Evolutionary conservation across 805 yeast species (phyloP).

Genomic region (Torulaspora quercuum): DNA sequence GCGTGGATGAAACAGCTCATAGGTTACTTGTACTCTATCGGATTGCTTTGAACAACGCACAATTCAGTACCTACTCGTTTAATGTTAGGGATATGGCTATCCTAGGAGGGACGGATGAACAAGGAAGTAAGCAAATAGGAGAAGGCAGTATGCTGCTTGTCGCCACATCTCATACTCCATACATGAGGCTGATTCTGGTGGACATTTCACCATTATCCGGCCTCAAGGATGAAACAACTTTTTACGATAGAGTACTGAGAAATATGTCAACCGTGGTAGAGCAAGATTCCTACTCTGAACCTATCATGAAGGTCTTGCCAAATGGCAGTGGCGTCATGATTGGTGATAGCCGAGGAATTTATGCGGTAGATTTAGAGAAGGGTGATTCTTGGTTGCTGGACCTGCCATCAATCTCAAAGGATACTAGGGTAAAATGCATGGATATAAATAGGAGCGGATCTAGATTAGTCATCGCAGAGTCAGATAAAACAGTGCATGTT

Average conservation of each 20-base stretch:
- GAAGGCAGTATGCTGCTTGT: constrained; percentile 43
- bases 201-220: constrained; percentile 37
- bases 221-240: constrained; percentile 7
- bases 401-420: constrained; percentile 35
- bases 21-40: constrained; percentile 7
- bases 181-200: constrained; percentile 61
- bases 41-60: constrained; percentile 68
- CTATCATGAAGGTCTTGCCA: constrained; percentile 23
- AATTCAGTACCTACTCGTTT: constrained; percentile 62
- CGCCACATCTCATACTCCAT: constrained; percentile 77
- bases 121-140: background rate
- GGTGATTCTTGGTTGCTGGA: constrained; percentile 30
- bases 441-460: constrained; percentile 15
- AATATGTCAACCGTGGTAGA: constrained; percentile 32
- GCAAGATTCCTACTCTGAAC: constrained; percentile 33
- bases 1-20: constrained; percentile 2
- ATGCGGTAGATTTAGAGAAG: constrained; percentile 28
- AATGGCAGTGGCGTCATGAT: constrained; percentile 24
- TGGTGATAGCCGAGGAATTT: constrained; percentile 30
- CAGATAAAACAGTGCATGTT: constrained; percentile 18
- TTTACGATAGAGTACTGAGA: constrained; percentile 28
- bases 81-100: constrained; percentile 29
- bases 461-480: constrained; percentile 18
- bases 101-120: constrained; percentile 5
- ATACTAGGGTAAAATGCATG: constrained; percentile 29